Percentiles rank a stretch among this genome's conserved stretches.
Conservation (phyloP, 2,329 filamentous ascomycete genomes). For the Ceratocystis variospora region DNA sequence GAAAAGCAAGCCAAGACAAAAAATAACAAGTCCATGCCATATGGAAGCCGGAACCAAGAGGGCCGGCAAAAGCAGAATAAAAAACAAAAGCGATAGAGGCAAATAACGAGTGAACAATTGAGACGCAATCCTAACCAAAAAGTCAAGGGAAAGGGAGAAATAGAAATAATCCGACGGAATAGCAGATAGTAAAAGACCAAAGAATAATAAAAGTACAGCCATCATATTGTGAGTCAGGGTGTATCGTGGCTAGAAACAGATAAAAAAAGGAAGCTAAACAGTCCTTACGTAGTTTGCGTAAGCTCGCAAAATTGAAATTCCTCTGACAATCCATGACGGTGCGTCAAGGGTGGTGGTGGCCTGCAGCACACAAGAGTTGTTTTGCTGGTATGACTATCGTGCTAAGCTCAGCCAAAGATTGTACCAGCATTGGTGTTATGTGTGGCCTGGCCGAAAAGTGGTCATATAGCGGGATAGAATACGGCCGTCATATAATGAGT, state of each 20-base stretch:
- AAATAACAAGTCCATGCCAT: not conserved
- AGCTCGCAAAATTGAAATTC: not conserved
- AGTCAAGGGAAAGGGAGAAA: not conserved
- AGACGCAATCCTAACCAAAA: conserved; percentile 1
- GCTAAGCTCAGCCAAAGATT: not conserved
- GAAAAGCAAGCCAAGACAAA: not conserved
- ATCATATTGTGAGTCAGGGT: not conserved
- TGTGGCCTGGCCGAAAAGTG: not conserved
- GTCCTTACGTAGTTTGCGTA: not conserved
- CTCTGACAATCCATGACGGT: no score
- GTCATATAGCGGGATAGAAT: not conserved
- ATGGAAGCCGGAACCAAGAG: not conserved
- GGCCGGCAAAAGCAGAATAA: not conserved
- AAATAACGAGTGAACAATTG: not conserved
- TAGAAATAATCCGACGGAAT: not conserved
- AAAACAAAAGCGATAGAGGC: not conserved
- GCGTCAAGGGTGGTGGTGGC: not conserved
- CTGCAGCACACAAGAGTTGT: not conserved
- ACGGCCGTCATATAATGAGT: not conserved
- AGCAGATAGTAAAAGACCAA: not conserved
- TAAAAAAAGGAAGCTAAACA: not conserved
- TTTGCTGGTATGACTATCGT: not conserved
- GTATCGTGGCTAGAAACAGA: conserved; percentile 1
- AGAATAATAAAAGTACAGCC: not conserved
- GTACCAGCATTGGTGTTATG: not conserved